These are phyloP conservation scores for Penicillium sp. DNA, from an alignment of 2,329 filamentous ascomycete genomes.

Conservation along the genomic window DNA sequence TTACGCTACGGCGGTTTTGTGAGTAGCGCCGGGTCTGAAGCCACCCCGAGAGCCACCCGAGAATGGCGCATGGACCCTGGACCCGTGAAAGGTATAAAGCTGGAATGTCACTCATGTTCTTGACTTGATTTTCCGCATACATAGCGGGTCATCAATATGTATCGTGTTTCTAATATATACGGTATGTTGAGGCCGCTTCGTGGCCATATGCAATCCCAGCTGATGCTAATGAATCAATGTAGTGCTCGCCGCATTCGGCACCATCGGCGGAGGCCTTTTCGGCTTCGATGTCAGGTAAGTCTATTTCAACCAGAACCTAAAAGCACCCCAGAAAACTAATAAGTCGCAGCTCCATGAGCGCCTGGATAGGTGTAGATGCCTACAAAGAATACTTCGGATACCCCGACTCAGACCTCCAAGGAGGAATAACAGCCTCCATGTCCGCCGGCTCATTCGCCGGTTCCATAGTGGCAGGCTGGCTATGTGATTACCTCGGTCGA, in stretches of 20 bases:
- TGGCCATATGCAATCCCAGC: background rate
- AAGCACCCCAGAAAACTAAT: background rate
- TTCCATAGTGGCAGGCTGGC: constrained; percentile 22
- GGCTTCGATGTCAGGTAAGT: constrained; percentile 60
- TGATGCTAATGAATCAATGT: background rate
- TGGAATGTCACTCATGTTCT: background rate
- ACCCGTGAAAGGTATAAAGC: constrained; percentile 15
- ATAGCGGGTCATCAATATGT: constrained; percentile 15
- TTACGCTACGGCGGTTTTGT: constrained; percentile 2
- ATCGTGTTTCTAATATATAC: constrained; percentile 52
- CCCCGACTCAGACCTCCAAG: constrained; percentile 39
- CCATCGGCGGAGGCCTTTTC: constrained; percentile 58
- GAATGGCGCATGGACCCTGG: constrained; percentile 5
- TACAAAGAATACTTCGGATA: constrained; percentile 58
- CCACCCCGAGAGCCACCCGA: constrained; percentile 6
- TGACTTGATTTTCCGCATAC: background rate
- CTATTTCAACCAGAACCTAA: background rate
- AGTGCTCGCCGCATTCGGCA: constrained; percentile 57
- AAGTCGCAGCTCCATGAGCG: constrained; percentile 35
- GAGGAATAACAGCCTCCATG: constrained; percentile 58
- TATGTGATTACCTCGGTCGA: constrained; percentile 27
- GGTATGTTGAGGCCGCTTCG: constrained; percentile 12
- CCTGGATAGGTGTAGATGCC: constrained; percentile 51
- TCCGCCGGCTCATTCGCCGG: constrained; percentile 25
- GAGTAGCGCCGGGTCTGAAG: background rate